Evolutionary conservation across 1,284 basidiomycete genomes (phyloP).

Genomic region (Sporisorium graminicola): DNA sequence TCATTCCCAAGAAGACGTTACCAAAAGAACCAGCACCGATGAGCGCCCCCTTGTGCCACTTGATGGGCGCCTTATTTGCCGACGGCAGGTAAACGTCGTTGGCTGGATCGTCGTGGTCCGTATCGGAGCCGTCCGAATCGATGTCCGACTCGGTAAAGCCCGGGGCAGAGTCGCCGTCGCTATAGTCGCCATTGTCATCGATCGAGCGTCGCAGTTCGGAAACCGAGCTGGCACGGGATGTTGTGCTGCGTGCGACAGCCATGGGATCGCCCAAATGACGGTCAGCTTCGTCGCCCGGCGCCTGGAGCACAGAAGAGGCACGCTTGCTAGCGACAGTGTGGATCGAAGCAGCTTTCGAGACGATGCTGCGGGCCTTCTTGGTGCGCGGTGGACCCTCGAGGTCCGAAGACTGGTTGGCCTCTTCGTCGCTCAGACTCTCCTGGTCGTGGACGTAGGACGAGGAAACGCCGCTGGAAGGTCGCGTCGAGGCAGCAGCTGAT

Average conservation of each 20-base stretch:
- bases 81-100: constrained; percentile 23
- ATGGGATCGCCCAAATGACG: constrained; percentile 55
- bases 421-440: constrained; percentile 66
- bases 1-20: constrained; percentile 86
- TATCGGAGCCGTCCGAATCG: constrained; percentile 36
- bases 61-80: constrained; percentile 75
- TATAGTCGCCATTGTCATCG: constrained; percentile 58
- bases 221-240: constrained; percentile 46
- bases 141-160: constrained; percentile 42
- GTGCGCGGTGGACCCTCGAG: constrained; percentile 33
- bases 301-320: constrained; percentile 63
- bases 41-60: constrained; percentile 98
- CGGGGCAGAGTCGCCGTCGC: constrained; percentile 50
- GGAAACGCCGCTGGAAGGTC: constrained; percentile 51
- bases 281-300: constrained; percentile 55
- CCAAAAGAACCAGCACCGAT: constrained; percentile 84
- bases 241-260: constrained; percentile 46
- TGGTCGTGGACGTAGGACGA: constrained; percentile 65
- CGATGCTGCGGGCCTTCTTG: constrained; percentile 60
- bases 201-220: constrained; percentile 45
- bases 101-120: constrained; percentile 30
- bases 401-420: constrained; percentile 58
- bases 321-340: constrained; percentile 50
- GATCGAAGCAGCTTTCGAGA: constrained; percentile 56
- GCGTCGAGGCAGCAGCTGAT: constrained; percentile 46